Evolutionary conservation across 495 filamentous ascomycete genomes (phyloP).

Genomic region (Xylaria grammica): DNA sequence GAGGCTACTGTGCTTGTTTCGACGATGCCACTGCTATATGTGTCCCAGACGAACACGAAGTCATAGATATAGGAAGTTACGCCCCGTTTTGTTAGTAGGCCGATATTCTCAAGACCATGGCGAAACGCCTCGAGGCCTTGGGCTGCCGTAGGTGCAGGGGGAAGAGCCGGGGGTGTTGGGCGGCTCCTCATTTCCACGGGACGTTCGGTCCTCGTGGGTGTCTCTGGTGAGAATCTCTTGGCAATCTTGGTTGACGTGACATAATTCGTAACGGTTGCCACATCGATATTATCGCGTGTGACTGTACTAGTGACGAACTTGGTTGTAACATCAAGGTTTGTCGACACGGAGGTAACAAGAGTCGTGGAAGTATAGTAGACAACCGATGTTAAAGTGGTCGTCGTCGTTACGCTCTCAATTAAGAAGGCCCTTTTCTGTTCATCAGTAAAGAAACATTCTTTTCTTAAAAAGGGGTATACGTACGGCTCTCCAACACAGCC

Average conservation of each 20-base stretch:
- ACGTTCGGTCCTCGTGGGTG: neutral
- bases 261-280: constrained; percentile 20
- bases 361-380: constrained; percentile 10
- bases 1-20: constrained; percentile 8
- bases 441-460: neutral
- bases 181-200: neutral
- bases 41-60: constrained; percentile 15
- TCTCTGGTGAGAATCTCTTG: constrained; percentile 1
- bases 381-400: constrained; percentile 10
- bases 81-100: constrained; percentile 9
- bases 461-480: neutral
- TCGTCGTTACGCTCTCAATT: constrained; percentile 12
- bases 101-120: neutral
- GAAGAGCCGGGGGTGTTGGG: neutral
- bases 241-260: constrained; percentile 17
- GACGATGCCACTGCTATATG: constrained; percentile 1
- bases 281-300: constrained; percentile 16
- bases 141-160: constrained; percentile 3
- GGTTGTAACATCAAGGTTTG: constrained; percentile 13
- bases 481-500: neutral
- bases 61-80: neutral
- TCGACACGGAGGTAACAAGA: constrained; percentile 1
- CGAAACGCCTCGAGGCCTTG: neutral
- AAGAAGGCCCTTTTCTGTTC: neutral
- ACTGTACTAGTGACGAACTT: constrained; percentile 23